phyloP scores from a whole-genome alignment of 495 filamentous ascomycete species.

The Penicillium paxilli region DNA sequence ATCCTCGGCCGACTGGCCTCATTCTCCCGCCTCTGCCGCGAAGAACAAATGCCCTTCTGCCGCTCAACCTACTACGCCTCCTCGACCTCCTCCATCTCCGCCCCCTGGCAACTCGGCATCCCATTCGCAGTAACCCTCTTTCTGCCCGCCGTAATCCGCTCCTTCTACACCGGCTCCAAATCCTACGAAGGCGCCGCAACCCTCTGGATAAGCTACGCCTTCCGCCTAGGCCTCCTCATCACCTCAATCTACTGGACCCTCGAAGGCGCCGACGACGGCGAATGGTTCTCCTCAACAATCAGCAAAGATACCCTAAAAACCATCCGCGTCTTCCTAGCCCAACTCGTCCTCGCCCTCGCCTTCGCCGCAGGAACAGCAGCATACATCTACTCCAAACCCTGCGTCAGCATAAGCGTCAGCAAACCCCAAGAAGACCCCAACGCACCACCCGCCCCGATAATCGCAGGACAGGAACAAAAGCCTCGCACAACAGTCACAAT shows the following conservation, averaged over 20 bases:
- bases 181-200: constrained; percentile 85
- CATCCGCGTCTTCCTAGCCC: constrained; percentile 70
- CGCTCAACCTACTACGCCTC: constrained; percentile 94
- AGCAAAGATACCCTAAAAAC: constrained; percentile 68
- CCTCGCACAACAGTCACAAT: constrained; percentile 66
- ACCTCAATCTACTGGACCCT: constrained; percentile 84
- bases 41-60: constrained; percentile 98
- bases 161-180: constrained; percentile 71
- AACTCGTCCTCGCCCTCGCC: constrained; percentile 69
- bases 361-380: constrained; percentile 67
- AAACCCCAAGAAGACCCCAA: constrained; percentile 25
- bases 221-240: constrained; percentile 74
- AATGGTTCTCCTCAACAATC: constrained; percentile 74
- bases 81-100: constrained; percentile 85
- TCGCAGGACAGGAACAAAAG: constrained; percentile 24
- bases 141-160: constrained; percentile 75
- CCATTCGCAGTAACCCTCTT: constrained; percentile 71
- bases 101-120: constrained; percentile 83
- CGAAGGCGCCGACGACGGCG: constrained; percentile 85
- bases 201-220: constrained; percentile 77
- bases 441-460: constrained; percentile 37
- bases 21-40: constrained; percentile 89
- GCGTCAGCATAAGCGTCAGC: constrained; percentile 58
- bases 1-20: constrained; percentile 79
- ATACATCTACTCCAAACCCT: constrained; percentile 75